These are phyloP conservation scores for Trametes sp. DNA, from an alignment of 1,284 basidiomycete species.

Conservation along the genomic window DNA sequence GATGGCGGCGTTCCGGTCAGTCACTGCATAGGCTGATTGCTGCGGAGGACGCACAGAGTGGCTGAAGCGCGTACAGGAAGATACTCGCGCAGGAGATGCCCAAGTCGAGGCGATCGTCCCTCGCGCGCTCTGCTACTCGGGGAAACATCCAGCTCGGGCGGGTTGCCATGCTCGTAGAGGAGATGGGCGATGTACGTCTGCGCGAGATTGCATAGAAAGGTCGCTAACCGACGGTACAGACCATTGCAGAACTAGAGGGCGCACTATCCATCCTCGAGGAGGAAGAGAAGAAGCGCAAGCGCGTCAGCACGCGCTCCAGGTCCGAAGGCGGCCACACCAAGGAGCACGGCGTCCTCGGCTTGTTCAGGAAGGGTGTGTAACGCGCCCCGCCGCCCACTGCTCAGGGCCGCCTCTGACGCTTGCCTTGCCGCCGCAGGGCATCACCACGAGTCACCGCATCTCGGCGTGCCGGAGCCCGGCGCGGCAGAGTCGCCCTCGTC, in stretches of 20 bases:
- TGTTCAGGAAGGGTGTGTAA: conserved; percentile 44
- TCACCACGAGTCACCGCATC: conserved; percentile 29
- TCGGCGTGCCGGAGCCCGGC: conserved; percentile 18
- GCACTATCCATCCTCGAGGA: conserved; percentile 34
- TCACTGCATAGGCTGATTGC: not conserved
- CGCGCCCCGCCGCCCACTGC: not conserved
- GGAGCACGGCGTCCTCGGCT: conserved; percentile 39
- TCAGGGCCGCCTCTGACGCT: not conserved
- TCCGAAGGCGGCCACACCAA: conserved; percentile 34
- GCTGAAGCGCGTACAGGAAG: conserved; percentile 49
- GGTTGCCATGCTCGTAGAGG: conserved; percentile 60
- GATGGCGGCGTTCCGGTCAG: conserved; percentile 77
- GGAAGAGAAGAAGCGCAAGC: conserved; percentile 36
- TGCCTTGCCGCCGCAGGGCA: conserved; percentile 23
- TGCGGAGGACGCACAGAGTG: not conserved
- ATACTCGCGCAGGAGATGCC: conserved; percentile 60
- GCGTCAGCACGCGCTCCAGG: conserved; percentile 27
- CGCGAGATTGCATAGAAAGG: conserved; percentile 2
- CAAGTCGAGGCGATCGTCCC: conserved; percentile 53
- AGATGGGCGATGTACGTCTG: conserved; percentile 61
- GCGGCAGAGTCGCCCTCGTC: conserved; percentile 22
- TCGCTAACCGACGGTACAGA: conserved; percentile 31
- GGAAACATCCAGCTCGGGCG: conserved; percentile 48
- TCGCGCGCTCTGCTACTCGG: conserved; percentile 37
- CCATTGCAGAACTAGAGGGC: conserved; percentile 39